phyloP scores from a whole-genome alignment of 2,329 filamentous ascomycete genomes.

The Colletotrichum musae region DNA sequence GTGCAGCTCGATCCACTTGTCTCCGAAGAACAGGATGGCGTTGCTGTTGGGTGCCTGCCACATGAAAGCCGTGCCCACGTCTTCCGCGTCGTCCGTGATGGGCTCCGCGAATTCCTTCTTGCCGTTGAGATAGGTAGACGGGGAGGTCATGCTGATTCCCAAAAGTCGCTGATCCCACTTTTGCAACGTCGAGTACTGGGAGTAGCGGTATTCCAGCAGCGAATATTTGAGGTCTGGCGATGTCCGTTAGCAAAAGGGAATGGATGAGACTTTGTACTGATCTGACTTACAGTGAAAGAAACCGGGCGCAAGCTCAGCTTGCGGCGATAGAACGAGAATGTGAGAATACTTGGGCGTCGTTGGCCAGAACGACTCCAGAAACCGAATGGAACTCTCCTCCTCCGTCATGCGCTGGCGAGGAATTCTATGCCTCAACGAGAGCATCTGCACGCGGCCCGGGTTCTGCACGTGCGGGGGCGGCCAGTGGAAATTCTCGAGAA shows the following conservation, averaged over 20 bases:
- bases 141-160: conserved; percentile 85
- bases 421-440: conserved; percentile 84
- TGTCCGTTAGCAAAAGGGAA: background rate
- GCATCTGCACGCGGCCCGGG: conserved; percentile 53
- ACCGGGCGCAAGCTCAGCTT: conserved; percentile 82
- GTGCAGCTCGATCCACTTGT: conserved; percentile 90
- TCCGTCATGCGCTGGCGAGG: conserved; percentile 70
- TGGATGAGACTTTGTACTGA: conserved; percentile 44
- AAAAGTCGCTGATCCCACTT: conserved; percentile 72
- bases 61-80: conserved; percentile 73
- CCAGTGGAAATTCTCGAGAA: conserved; percentile 77
- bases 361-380: conserved; percentile 92
- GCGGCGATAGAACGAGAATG: conserved; percentile 86
- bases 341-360: conserved; percentile 74
- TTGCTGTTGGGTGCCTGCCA: conserved; percentile 90
- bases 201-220: conserved; percentile 84
- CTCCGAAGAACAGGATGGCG: conserved; percentile 85
- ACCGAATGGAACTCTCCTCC: conserved; percentile 80
- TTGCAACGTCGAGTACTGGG: conserved; percentile 60
- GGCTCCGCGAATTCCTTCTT: conserved; percentile 67
- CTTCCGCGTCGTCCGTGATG: conserved; percentile 49
- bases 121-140: conserved; percentile 74
- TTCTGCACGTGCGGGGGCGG: conserved; percentile 64
- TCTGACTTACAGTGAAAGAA: conserved; percentile 79
- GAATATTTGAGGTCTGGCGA: conserved; percentile 78